A percentile compares a stretch with the other conserved stretches of the same genome.
These are phyloP conservation scores for Chiua virens DNA, from an alignment of 768 basidiomycete species.

Conservation along the genomic window DNA sequence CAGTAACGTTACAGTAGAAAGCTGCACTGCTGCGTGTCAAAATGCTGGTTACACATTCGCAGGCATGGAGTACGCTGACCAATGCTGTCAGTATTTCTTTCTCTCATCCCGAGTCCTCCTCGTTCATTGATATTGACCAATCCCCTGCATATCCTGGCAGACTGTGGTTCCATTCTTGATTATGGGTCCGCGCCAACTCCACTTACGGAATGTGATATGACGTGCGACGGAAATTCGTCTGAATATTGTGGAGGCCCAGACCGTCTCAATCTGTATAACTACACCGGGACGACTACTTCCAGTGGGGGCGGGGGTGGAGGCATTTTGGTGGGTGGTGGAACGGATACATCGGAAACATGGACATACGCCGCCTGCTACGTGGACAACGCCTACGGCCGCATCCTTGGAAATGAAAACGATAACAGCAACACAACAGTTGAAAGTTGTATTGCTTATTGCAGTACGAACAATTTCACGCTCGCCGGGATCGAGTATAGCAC, in stretches of 20 bases:
- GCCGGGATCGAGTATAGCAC: slow-evolving; percentile 68
- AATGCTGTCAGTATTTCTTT: slow-evolving; percentile 44
- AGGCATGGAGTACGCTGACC: slow-evolving; percentile 46
- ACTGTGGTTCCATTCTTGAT: slow-evolving; percentile 17
- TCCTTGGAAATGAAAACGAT: slow-evolving; percentile 47
- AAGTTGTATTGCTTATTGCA: slow-evolving; percentile 61
- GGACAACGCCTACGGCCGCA: slow-evolving; percentile 68
- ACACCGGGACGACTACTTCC: slow-evolving; percentile 1
- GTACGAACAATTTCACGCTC: slow-evolving; percentile 53
- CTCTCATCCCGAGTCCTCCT: background rate
- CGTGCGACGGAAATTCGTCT: slow-evolving; percentile 27
- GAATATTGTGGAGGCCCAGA: slow-evolving; percentile 77
- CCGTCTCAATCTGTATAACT: slow-evolving; percentile 30
- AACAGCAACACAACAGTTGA: slow-evolving; percentile 52
- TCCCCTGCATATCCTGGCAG: slow-evolving; percentile 44
- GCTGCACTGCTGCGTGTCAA: slow-evolving; percentile 49
- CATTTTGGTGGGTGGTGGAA: slow-evolving; percentile 11
- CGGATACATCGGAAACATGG: slow-evolving; percentile 48
- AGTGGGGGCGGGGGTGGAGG: slow-evolving; percentile 15
- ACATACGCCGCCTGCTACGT: slow-evolving; percentile 66
- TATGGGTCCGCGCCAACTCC: slow-evolving; percentile 36
- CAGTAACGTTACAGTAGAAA: slow-evolving; percentile 46
- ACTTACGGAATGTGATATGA: slow-evolving; percentile 51
- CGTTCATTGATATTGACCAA: slow-evolving; percentile 31
- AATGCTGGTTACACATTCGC: slow-evolving; percentile 41